Base-by-base conservation (phyloP, 768 basidiomycete species). In the Russula dissimulans region DNA sequence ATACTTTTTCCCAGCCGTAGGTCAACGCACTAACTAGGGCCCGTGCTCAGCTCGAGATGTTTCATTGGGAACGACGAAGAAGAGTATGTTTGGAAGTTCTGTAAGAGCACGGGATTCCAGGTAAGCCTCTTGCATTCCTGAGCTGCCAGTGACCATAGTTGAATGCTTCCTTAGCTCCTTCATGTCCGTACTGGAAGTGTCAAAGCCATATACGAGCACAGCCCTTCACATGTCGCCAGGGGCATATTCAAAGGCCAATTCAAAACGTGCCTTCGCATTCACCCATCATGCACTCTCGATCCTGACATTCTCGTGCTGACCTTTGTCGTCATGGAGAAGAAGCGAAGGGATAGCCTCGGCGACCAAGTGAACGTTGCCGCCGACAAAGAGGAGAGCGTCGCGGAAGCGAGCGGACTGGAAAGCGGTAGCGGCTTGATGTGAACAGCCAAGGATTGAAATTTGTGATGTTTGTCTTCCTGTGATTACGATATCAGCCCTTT, bases 291-390 rank as follows among this genome's bases (percentile, higher is more conserved):
- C 42, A 71, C 72, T 32, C 67, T 81, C 22, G 78, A 82, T 66
- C 72, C 80, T 57, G 81, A 83, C 68, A 71, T 83, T 50, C 70
- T 83, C 43, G 69, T 83, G 12, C 69, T 82, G 29, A 79, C 82
- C 17, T 82, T 82, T 62, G 63, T 82, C 56, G 75, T 84, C 57
- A 75, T 81, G 74, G 81, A 81, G 71, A 80, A 77, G 71, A 79
- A 79, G 66, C 71, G 79, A 44, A 74, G 79, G 18, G 78, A 79
- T 45, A 69, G 69, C 29, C 60, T 69, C 8, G 50, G 63, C 14
- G 61, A 68, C 56, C 56, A 65, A 48, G 57, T 56, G 11, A 67
- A 62, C 18, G 62, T 69, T 9, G 56, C 59, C 22, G 57, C 56
- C 17, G 56, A 48, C 18, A 52, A 66, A 10, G 66, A 67, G 43